A percentile compares a stretch with the other conserved stretches of the same genome.
Evolutionary conservation across 2,329 filamentous ascomycete genomes (phyloP).

Genomic region (Stagonosporopsis tanaceti): DNA sequence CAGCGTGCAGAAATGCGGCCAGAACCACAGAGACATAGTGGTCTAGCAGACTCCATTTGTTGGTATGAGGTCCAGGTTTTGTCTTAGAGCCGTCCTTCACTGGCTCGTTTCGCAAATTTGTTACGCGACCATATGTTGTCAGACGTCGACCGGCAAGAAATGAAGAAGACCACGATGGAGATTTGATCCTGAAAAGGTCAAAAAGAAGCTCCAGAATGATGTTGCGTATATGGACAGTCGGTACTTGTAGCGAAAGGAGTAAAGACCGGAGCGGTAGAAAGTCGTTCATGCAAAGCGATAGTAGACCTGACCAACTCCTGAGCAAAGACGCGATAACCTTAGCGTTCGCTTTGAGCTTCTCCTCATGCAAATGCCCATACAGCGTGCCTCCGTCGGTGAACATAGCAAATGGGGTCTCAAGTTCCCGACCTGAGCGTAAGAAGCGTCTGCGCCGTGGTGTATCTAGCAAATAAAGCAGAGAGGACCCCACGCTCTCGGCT

Average conservation of each 20-base stretch:
- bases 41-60: slow-evolving; percentile 79
- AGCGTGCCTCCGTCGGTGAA: slow-evolving; percentile 81
- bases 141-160: slow-evolving; percentile 91
- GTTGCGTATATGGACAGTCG: slow-evolving; percentile 67
- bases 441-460: slow-evolving; percentile 81
- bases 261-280: slow-evolving; percentile 86
- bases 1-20: slow-evolving; percentile 83
- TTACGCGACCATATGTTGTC: slow-evolving; percentile 95
- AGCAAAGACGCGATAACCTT: slow-evolving; percentile 91
- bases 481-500: slow-evolving; percentile 84
- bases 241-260: slow-evolving; percentile 69
- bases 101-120: slow-evolving; percentile 74
- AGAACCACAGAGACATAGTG: slow-evolving; percentile 92
- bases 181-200: slow-evolving; percentile 84
- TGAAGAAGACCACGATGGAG: slow-evolving; percentile 91
- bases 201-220: slow-evolving; percentile 90
- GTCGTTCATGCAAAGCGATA: slow-evolving; percentile 87
- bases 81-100: slow-evolving; percentile 63
- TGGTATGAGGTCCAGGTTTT: slow-evolving; percentile 71
- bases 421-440: slow-evolving; percentile 85
- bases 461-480: slow-evolving; percentile 91
- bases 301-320: slow-evolving; percentile 91
- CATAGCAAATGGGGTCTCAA: slow-evolving; percentile 84
- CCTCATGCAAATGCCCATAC: slow-evolving; percentile 61
- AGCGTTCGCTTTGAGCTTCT: slow-evolving; percentile 82